Evolutionary conservation across 352 stramenopile species (phyloP), one percentile per base, ranked within the genome.

Genomic region (Phytophthora pini): DNA sequence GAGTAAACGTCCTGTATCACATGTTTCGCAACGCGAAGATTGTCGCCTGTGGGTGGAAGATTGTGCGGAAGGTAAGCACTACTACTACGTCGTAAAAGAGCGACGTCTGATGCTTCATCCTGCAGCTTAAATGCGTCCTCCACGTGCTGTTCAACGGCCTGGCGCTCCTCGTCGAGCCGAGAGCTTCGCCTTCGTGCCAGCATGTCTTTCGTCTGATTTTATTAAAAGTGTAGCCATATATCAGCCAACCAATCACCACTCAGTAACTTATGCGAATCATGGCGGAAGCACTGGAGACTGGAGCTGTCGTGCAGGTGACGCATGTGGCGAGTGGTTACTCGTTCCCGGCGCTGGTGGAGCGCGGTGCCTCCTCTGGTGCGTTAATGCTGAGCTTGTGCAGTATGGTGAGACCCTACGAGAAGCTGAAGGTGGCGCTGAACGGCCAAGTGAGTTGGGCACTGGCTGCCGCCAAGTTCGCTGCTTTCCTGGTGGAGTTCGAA

Each of bases 371-470:
- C 22, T 58, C 62, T 17, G 34, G 24, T 15, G 38, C 52, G 15
- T 61, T 71, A 47, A 63, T 68, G n/a, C 61, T 89, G 62, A 87
- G 77, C 32, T 70, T 94, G 5, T 88, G 82, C 41, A 77, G 77
- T 39, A 48, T 92, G 26, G 74, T 90, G 47, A 74, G 76, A 13
- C 87, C 84, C 27, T 93, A 90, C 61, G 84, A 93, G 69, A 91
- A 90, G 68, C 74, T 94, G 24, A 84, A 85, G n/a, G 78, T 93
- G 41, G 78, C 84, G 34, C 78, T 92, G 26, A 92, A 88, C 29
- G 79, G 77, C 32, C 64, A 82, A 29, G 82, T 89, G 22, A 78
- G 57, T 27, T 94, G 84, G 82, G 74, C 77, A n/a, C 46, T 82
- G 34, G 70, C 78, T 2, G 69, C 81, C 13, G 77, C 84, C 26